Conservation (phyloP, 1,284 basidiomycete species). For the Sanghuangporus baumii region DNA sequence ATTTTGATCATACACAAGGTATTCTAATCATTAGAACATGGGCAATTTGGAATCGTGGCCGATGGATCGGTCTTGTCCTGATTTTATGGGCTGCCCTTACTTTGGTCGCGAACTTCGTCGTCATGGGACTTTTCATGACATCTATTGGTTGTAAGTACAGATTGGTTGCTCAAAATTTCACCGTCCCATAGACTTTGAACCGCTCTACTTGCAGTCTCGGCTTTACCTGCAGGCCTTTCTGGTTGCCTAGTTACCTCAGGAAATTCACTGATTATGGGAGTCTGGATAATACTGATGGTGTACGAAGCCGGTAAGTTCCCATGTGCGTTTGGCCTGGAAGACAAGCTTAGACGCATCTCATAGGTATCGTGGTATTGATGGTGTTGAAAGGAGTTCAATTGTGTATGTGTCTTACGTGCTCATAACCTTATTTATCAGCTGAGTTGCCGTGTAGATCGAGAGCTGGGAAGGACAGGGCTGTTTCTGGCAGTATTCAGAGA, state of each 20-base stretch:
- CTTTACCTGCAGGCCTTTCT: not conserved
- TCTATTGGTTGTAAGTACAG: not conserved
- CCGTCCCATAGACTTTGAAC: not conserved
- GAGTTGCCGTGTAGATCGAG: not conserved
- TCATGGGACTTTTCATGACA: slow-evolving; percentile 7
- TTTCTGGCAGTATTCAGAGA: not conserved
- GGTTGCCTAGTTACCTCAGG: slow-evolving; percentile 5
- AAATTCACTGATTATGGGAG: not conserved
- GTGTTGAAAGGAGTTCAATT: not conserved
- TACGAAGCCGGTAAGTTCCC: slow-evolving; percentile 3
- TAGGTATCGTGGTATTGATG: slow-evolving; percentile 1
- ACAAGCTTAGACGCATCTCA: not conserved
- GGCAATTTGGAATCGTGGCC: not conserved
- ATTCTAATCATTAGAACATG: not conserved
- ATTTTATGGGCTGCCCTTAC: not conserved
- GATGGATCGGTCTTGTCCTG: not conserved
- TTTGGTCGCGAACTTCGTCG: not conserved
- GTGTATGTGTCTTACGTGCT: not conserved
- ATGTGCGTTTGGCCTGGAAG: too few species aligned
- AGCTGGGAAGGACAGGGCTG: not conserved
- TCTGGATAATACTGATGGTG: slow-evolving; percentile 9
- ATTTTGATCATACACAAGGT: not conserved
- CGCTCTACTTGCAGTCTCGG: not conserved
- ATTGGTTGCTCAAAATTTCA: not conserved
- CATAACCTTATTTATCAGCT: not conserved